Evolutionary conservation across 371 early-diverging fungal genomes (phyloP).

Genomic region (Lichtheimia ramosa): DNA sequence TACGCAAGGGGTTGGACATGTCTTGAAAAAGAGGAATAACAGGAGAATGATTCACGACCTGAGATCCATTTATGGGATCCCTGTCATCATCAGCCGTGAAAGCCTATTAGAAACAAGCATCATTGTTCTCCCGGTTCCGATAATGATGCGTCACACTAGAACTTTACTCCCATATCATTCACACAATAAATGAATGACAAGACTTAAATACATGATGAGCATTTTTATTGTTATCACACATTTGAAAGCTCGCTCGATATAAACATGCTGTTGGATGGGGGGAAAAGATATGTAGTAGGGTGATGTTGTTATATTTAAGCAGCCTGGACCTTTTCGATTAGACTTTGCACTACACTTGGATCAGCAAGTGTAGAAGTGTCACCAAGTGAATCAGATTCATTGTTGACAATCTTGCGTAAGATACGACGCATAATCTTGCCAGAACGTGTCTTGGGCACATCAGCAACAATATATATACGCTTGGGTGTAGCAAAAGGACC

Average conservation of each 20-base stretch:
- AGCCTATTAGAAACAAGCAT: too few relatives aligned
- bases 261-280: too few relatives aligned
- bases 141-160: too few relatives aligned
- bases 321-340: constrained; percentile 22
- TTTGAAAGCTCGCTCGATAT: too few relatives aligned
- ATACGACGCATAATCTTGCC: constrained; percentile 98
- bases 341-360: constrained; percentile 10
- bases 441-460: constrained; percentile 96
- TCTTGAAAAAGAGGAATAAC: constrained; percentile 14
- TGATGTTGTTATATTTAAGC: background rate
- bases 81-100: too few relatives aligned
- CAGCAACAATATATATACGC: constrained; percentile 80
- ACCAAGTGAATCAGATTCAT: constrained; percentile 85
- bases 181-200: too few relatives aligned
- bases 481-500: constrained; percentile 96
- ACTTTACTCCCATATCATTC: too few relatives aligned
- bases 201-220: too few relatives aligned
- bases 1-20: constrained; percentile 57
- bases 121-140: too few relatives aligned
- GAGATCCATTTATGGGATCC: too few relatives aligned
- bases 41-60: background rate
- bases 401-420: constrained; percentile 88
- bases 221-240: too few relatives aligned
- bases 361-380: constrained; percentile 92
- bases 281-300: too few relatives aligned